These are phyloP conservation scores for Rhodotorula glutinis DNA, from an alignment of 1,284 basidiomycete species.

Conservation along the genomic window DNA sequence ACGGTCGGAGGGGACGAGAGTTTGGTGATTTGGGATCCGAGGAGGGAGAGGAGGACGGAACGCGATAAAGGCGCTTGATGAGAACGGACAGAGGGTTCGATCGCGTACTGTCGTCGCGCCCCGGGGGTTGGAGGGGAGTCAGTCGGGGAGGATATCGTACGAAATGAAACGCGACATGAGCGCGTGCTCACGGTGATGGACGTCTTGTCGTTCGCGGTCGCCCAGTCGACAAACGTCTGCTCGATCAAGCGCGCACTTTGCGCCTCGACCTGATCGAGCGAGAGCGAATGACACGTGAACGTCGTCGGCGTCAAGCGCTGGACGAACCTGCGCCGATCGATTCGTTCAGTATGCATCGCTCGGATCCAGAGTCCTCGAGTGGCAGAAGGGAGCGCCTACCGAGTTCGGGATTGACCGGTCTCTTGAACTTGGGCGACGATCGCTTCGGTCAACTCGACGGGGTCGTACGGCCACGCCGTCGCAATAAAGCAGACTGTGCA, in stretches of 20 bases:
- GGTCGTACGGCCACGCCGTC: conserved; percentile 36
- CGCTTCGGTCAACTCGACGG: conserved; percentile 34
- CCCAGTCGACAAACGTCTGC: conserved; percentile 21
- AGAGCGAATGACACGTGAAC: conserved; percentile 27
- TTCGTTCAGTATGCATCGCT: too few species aligned
- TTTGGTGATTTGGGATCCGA: conserved; percentile 14
- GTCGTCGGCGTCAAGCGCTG: conserved; percentile 25
- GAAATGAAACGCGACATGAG: too few species aligned
- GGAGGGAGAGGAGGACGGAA: conserved; percentile 21
- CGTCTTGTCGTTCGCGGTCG: conserved; percentile 14
- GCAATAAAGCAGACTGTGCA: conserved; percentile 33
- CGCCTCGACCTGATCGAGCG: conserved; percentile 21
- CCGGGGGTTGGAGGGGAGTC: too few species aligned
- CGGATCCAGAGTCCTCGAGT: too few species aligned
- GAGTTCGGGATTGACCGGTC: conserved; percentile 25
- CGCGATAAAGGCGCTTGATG: conserved; percentile 33
- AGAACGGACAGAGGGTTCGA: conserved; percentile 35
- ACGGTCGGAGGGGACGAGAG: conserved; percentile 22
- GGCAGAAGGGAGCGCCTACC: conserved; percentile 11
- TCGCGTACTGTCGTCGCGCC: conserved; percentile 33
- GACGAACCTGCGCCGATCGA: conserved; percentile 2
- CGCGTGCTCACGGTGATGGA: conserved; percentile 27
- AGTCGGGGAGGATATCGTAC: too few species aligned
- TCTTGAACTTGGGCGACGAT: conserved; percentile 30
- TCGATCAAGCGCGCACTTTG: conserved; percentile 18